Base-by-base conservation (phyloP, 2,329 filamentous ascomycete genomes). In the Truncatella angustata region DNA sequence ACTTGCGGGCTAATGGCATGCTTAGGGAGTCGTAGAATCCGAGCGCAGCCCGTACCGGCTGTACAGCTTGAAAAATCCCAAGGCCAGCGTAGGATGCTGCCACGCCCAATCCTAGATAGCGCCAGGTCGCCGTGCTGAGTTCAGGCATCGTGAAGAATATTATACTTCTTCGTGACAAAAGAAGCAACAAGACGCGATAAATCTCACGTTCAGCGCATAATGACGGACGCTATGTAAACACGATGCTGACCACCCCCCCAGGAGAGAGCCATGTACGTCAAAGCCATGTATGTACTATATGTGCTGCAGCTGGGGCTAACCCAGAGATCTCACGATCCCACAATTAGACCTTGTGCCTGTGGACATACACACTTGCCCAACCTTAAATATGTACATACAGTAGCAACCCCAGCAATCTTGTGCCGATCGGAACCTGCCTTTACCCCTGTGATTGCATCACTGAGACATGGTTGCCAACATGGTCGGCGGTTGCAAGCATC, bases 1-100 rank as follows among this genome's bases (percentile, higher is more conserved):
- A 49, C 46, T 18, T 36, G 32, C 12, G 46, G 46, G 21, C 21
- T 39, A 16, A 39, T 26, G 30, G 24, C 32, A 24, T 39, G 46
- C 14, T 49, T 36, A 11, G 46, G 46, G 18, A 49, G 34, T 49
- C 46, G 32, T 49, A 49, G 32, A 49, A 49, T 11, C 30, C 46
- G 18, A 37, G 14, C 20, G 46, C 16, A 5, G 46, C 46, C 46
- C 23, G 32, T 11, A 36, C 46, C 2, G 46, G 46, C n/a, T 4
- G 9, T 6, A 36, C 20, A 7, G 34, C 46, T 11, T 49, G 46
- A 20, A 23, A 49, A 11, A 49, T 18, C 5, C 46, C 46, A 10
- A 49, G 11, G 14, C 30, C 30, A 7, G 30, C 46, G 20, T 49
- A 49, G 18, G 24, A 30, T 16, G 34, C 46, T 24, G 46, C 46